Base-by-base conservation (phyloP, 164 flowering plant genomes). In the Stephania yunnanensis region DNA sequence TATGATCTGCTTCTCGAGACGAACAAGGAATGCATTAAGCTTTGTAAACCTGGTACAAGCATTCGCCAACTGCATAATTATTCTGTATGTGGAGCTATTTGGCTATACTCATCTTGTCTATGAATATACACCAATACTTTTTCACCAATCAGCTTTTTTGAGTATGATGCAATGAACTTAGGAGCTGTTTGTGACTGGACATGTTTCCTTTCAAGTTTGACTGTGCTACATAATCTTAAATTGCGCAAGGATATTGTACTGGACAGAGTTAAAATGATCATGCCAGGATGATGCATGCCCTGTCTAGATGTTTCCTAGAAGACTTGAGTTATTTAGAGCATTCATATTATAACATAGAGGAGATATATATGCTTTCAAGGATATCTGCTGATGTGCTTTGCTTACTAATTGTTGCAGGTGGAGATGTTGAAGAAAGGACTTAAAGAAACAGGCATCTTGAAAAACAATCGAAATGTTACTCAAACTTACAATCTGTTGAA, bases 41-140 rank as follows among this genome's bases (percentile, higher is more conserved):
- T 92, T 31, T 95, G 99, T 84, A 88, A 70, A 75, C 98, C 99
- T 75, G 98, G 99, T 68, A 80, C 86, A 71, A 91, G 87, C 86
- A 84, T 95, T 72, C 88, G 82, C n/a, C 78, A 90, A 81, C 86
- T 95, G 75, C 97, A 95, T 82, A 75, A 86, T 68, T 78, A 82
- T 81, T 92, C 98, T 86, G 99, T 95, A 95, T 73, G 80, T 71
- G 53, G 65, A 58, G 31, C 71, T 63, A 46, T 73, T 50, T 10
- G 70, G 4, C 29, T 10, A 45, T 22, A 45, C 6, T 61, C 3
- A 15, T n/a, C 7, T n/a, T 61, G 22, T 17, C 10, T n/a, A 48
- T 12, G 13, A 12, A 7, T 12, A 8, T 12, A 48, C 53, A 48
- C 10, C 11, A 46, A 46, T 46, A 46, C 50, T 46, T 46, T 46